Evolutionary conservation across 164 flowering plant species (phyloP), one percentile per base, ranked within the genome.

Genomic region (Malania oleifera): DNA sequence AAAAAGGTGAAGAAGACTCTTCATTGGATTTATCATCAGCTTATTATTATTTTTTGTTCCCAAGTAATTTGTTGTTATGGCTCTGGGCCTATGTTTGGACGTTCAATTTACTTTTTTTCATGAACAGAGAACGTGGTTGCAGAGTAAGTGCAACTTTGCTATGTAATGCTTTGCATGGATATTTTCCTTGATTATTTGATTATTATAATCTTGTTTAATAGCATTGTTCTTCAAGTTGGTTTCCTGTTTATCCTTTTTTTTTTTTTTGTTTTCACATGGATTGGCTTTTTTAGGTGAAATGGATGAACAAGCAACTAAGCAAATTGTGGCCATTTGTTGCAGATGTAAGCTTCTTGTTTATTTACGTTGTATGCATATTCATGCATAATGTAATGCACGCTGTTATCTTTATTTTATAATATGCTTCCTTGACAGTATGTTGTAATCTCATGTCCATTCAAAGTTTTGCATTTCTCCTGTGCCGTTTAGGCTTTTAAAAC

Each of bases 321-420:
- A 91, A 95, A 73, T 41, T 91, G 69, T 95, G 97, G 99, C 99
- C 99, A 56, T 91, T 52, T 72, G 66, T 91, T 66, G 96, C 95
- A 29, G 99, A 95, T 64, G 99, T 95, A 81, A 78, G 92, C 48
- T 71, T 53, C 52, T 61, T 23, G 4, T 23, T 29, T 54, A 4
- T 14, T 40, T 48, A 10, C 14, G 24, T 53, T 55, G 35, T 11
- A 18, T 52, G 28, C 24, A 44, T 5, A 44, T 9, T 13, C 12
- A 46, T 27, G n/a, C 38, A 5, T 26, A 8, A 9, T 25, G 26
- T 18, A 26, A 40, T 41, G 2, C 5, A n/a, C 26, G 15, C 7
- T 43, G 22, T 18, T 56, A 13, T 41, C n/a, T 56, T 15, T 19
- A 15, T 47, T 20, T 61, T 8, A 57, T 14, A 3, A 3, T 25